phyloP scores from a whole-genome alignment of 148 eudicot genomes.

The Bassia scoparia region DNA sequence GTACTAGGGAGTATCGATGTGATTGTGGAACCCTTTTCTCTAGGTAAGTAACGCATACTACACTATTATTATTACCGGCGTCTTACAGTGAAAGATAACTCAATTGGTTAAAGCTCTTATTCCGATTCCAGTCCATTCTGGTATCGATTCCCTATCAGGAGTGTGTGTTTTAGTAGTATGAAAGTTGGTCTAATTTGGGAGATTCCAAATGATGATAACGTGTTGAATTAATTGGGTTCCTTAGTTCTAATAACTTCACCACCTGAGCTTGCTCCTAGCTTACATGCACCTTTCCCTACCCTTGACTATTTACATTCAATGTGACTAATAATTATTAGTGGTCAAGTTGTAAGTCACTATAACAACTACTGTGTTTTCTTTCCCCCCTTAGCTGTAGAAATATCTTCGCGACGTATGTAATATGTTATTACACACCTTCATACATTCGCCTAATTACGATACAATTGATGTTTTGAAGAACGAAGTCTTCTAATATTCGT shows the following conservation, averaged over 20 bases:
- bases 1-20: constrained; percentile 70
- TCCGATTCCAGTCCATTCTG: too few species aligned
- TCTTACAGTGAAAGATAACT: too few species aligned
- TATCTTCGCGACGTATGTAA: too few species aligned
- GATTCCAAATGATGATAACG: constrained; percentile 5
- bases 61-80: too few species aligned
- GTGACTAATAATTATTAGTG: constrained; percentile 2
- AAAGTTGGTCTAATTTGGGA: not conserved
- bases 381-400: too few species aligned
- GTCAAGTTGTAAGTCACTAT: constrained; percentile 3
- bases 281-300: constrained; percentile 1
- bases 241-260: not conserved
- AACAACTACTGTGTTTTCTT: not conserved
- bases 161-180: not conserved
- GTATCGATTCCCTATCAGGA: too few species aligned
- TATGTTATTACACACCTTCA: too few species aligned
- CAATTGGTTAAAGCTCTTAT: not conserved
- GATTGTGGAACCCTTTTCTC: constrained; percentile 76
- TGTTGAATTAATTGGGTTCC: not conserved
- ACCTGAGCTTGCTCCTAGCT: not conserved
- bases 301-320: not conserved
- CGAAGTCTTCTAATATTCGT: too few species aligned
- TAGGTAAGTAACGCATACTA: constrained; percentile 46
- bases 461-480: too few species aligned
- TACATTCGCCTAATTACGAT: too few species aligned